These are phyloP conservation scores for Dovyalis caffra DNA, from an alignment of 345 rosid genomes.

Conservation along the genomic window DNA sequence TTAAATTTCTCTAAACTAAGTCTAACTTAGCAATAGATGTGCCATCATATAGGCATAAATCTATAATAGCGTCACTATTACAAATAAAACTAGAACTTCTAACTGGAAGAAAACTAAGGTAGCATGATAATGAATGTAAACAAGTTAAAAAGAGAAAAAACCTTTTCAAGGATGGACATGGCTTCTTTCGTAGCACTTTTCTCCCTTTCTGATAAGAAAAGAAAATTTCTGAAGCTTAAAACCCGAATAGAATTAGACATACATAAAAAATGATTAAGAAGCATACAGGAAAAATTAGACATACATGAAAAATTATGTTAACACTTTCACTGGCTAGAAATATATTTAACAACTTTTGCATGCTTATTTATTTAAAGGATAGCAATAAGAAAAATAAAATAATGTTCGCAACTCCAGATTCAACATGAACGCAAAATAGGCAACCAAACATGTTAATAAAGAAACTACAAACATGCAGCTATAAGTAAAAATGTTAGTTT, in stretches of 20 bases:
- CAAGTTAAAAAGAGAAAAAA: constrained; percentile 8
- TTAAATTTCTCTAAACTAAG: background rate
- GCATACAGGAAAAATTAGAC: too few species aligned
- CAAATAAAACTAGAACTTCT: background rate
- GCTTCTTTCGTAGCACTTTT: constrained; percentile 92
- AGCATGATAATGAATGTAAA: background rate
- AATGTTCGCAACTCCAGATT: background rate
- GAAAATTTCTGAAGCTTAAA: background rate
- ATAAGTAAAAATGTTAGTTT: too few species aligned
- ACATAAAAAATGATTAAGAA: too few species aligned
- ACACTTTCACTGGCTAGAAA: too few species aligned
- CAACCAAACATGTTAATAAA: background rate
- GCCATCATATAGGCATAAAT: background rate
- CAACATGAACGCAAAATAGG: background rate
- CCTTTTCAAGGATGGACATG: constrained; percentile 78
- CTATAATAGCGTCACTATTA: background rate
- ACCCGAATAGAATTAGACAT: background rate
- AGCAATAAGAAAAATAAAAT: too few species aligned
- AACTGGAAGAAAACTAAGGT: background rate
- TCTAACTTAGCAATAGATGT: background rate
- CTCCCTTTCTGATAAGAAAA: constrained; percentile 66
- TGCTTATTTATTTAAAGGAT: too few species aligned
- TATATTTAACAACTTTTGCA: too few species aligned
- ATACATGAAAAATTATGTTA: background rate
- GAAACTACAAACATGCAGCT: too few species aligned